Base-by-base conservation (phyloP, 2,329 filamentous ascomycete genomes). In the Pestalotiopsis sp. region DNA sequence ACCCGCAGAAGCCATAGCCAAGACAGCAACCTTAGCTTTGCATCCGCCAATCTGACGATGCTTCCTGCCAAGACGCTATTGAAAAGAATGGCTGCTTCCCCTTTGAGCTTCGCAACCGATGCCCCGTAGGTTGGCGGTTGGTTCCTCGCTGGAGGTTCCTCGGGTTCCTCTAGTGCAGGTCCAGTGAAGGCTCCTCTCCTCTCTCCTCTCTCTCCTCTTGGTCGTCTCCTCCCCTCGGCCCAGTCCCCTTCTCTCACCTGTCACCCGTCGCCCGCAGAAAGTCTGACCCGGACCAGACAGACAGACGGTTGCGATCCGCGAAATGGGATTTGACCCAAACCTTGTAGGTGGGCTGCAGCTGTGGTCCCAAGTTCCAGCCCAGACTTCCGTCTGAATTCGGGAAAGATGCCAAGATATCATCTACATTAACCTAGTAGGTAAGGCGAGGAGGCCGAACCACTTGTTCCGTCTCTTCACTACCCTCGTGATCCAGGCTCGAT, bases 11-110 rank as follows among this genome's bases (percentile, higher is more conserved):
- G 5, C 45, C 45, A 52, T 17, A 52, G 17, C 17, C 45, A n/a
- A 52, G 17, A n/a, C 14, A n/a, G 17, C 45, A 62, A 62, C 59
- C 59, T 38, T 62, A 39, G 59, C 59, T 59, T n/a, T 56, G 12
- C 36, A 14, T 31, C 63, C 23, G 36, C 41, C 63, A 38, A 58
- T 25, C 52, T 56, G 36, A 39, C 49, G 27, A 66, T 66, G 63
- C 63, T 52, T 49, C 25, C n/a, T 56, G 63, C 63, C 63, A 66
- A 66, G 63, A 57, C 45, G 49, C 63, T 66, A 66, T 57, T 12
- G 27, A 25, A 36, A 36, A 57, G 38, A 13, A 66, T 66, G 63
- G 63, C 63, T 66, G 63, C 39, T 66, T 66, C 63, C 63, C 57
- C 25, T 66, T 66, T 66, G 36, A 66, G 63, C 25, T 66, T n/a